phyloP scores from a whole-genome alignment of 2,329 filamentous ascomycete genomes.

The Sporothrix dimorphospora region DNA sequence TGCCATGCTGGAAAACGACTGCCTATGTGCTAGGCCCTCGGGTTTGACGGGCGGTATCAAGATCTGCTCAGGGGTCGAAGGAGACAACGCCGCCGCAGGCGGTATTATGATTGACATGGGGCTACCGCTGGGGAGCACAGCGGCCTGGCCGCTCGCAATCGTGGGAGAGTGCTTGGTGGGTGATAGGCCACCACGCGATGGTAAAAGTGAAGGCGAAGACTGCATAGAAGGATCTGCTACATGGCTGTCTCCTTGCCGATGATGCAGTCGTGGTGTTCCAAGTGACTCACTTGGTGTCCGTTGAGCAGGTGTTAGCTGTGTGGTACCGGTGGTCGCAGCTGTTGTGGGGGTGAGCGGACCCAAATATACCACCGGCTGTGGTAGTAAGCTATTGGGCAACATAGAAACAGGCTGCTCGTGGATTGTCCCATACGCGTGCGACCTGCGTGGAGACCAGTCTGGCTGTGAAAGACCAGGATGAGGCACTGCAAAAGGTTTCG shows the following conservation, averaged over 20 bases:
- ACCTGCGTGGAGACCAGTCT: constrained; percentile 46
- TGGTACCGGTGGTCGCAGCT: constrained; percentile 25
- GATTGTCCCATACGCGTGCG: constrained; percentile 46
- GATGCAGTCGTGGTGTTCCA: constrained; percentile 41
- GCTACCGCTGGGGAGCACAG: constrained; percentile 38
- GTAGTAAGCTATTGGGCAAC: neutral
- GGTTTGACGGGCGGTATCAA: constrained; percentile 64
- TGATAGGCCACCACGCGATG: constrained; percentile 53
- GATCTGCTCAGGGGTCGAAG: constrained; percentile 60
- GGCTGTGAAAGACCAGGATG: constrained; percentile 49
- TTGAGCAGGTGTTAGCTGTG: constrained; percentile 29
- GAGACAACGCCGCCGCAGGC: constrained; percentile 60
- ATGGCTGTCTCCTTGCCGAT: constrained; percentile 30
- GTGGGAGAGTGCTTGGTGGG: constrained; percentile 57
- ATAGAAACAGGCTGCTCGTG: constrained; percentile 41
- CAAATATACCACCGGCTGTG: neutral
- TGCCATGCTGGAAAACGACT: constrained; percentile 28
- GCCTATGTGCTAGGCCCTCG: constrained; percentile 40
- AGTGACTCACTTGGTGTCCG: constrained; percentile 35
- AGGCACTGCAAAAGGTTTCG: constrained; percentile 49
- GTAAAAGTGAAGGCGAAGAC: constrained; percentile 47
- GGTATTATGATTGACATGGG: constrained; percentile 55
- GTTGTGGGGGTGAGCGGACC: constrained; percentile 12
- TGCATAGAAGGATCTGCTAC: constrained; percentile 37
- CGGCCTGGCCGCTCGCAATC: constrained; percentile 40